These are phyloP conservation scores for Candida pini DNA, from an alignment of 805 yeast genomes.

Conservation along the genomic window DNA sequence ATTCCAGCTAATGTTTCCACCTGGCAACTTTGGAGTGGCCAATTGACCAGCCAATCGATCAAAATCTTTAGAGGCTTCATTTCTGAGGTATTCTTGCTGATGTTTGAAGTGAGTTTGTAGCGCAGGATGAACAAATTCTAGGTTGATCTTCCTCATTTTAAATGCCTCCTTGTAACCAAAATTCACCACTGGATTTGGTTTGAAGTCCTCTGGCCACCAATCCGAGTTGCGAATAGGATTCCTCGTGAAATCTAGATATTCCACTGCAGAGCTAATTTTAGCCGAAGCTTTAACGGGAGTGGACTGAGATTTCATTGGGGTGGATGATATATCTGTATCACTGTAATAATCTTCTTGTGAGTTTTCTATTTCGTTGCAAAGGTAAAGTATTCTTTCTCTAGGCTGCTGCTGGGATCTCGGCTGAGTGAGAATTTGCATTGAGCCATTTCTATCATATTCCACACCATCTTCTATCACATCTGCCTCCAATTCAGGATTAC, in stretches of 20 bases:
- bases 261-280: background rate
- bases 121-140: slow-evolving; percentile 18
- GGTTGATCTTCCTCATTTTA: slow-evolving; percentile 16
- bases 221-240: slow-evolving; percentile 22
- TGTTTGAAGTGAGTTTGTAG: slow-evolving; percentile 17
- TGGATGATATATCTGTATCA: background rate
- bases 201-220: slow-evolving; percentile 35
- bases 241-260: slow-evolving; percentile 17
- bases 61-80: slow-evolving; percentile 20
- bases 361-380: slow-evolving; percentile 1
- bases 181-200: slow-evolving; percentile 23
- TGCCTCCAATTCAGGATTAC: no score
- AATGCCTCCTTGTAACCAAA: slow-evolving; percentile 17
- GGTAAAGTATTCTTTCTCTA: slow-evolving; percentile 6
- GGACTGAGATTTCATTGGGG: background rate
- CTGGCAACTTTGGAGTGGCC: slow-evolving; percentile 5
- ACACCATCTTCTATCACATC: slow-evolving; percentile 1
- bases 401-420: slow-evolving; percentile 8
- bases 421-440: slow-evolving; percentile 5
- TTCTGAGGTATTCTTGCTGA: slow-evolving; percentile 16
- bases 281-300: background rate
- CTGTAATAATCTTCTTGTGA: background rate
- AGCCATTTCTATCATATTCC: slow-evolving; percentile 3
- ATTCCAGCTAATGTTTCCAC: slow-evolving; percentile 10
- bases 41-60: slow-evolving; percentile 17